Base-by-base conservation (phyloP, 1,139 yeast genomes). In the Pneumocystis oryctolagi region DNA sequence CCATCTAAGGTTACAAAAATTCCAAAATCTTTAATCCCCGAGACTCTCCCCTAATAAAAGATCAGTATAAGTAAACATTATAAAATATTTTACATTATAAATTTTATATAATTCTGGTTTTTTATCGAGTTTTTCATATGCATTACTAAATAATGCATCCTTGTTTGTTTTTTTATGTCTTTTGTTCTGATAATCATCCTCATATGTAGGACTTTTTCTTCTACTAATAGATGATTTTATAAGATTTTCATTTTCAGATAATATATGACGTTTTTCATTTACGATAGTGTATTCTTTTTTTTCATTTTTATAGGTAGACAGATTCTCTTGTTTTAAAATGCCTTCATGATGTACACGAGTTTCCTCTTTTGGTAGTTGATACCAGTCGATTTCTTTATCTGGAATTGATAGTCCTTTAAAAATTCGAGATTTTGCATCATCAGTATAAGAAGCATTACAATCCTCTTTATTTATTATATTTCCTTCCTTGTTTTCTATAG, bases 1-100 rank as follows among this genome's bases (percentile, higher is more conserved):
- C 79, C 80, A 4, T 70, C 72, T 42, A 84, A 68, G 5, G 81
- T 71, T 0, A 89, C 81, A 71, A 92, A 90, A 0, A 89, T 95
- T 0, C 98, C 97, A 73, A 82, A 90, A 1, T 80, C 73, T 30
- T 84, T 82, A 3, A 87, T 71, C 60, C 81, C 81, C 58, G 77
- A 77, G 1, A 90, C 85, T 31, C 69, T 73, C 0, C 95, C 97
- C 57, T 47, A 47, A 14, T 25, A 47, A 25, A 47, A 9, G 8
- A 25, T 47, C 30, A 25, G 55, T 12, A 47, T 25, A 47, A 9
- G 25, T 47, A 47, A 47, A 47, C 25, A 47, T 47, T 47, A 6
- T 9, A 47, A 5, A 8, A 47, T 47, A 12, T 25, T 9, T 25
- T 25, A 47, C 55, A 12, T 72, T 73, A 69, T 84, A 84, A 0